Base-by-base conservation (phyloP, 2,329 filamentous ascomycete genomes). In the Arthroderma uncinatum region DNA sequence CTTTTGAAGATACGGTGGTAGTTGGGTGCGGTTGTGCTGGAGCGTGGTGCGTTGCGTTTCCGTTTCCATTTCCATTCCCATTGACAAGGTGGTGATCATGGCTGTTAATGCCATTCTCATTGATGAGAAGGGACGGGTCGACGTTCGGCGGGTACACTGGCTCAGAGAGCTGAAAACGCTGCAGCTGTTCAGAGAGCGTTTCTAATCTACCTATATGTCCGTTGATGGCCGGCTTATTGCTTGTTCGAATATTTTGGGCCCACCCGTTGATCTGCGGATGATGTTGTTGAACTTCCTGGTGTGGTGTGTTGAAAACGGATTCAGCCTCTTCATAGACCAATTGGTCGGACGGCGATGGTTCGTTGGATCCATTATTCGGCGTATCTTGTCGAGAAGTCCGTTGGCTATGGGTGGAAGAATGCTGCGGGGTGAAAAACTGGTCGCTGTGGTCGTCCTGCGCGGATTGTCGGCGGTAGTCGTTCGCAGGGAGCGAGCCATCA, bases 401-500 rank as follows among this genome's bases (percentile, higher is more conserved):
- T 23, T 55, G 53, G 23, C 53, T 44, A 10, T 42, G 39, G 10
- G 25, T n/a, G 10, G 53, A 19, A 9, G 53, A 44, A 33, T 40
- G 16, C 19, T 58, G 55, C 10, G 55, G 55, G 9, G 56, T 58
- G 21, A 65, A 65, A 47, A 71, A 70, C 4, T 68, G 68, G 56
- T 73, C 72, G 36, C 68, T 65, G 40, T 66, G 62, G 19, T 74
- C 70, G 19, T 68, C 64, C 5, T 65, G 59, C 57, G 65, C 63
- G n/a, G 67, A 63, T 25, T 67, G 60, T 7, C 39, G 21, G 28
- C 69, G 69, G 23, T 64, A 64, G 50, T 74, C 73, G 60, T 66
- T 71, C 2, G 64, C 67, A 33, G 70, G 70, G 30, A 74, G 69
- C 12, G 75, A 76, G 5, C 75, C 75, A 64, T 78, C 75, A 4